Conservation (phyloP, 768 basidiomycete species). For the Collybiopsis confluens region DNA sequence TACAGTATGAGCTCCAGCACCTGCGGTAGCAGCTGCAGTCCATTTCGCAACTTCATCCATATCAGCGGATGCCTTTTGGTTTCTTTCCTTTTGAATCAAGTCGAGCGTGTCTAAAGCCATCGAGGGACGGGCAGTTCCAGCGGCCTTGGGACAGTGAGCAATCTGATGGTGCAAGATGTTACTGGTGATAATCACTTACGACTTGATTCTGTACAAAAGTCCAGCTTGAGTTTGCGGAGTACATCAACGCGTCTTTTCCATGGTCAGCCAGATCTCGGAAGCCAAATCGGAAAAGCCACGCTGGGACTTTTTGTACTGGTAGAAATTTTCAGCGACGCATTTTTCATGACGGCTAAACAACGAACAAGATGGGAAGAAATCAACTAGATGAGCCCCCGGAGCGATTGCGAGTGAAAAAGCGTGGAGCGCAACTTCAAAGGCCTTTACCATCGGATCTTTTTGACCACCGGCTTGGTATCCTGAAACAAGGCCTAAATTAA, state of each 20-base stretch:
- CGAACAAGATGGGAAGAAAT: slow-evolving; percentile 24
- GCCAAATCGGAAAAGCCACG: slow-evolving; percentile 18
- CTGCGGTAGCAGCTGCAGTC: slow-evolving; percentile 1
- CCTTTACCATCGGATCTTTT: slow-evolving; percentile 22
- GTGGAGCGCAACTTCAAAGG: slow-evolving; percentile 18
- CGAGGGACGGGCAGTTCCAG: neutral
- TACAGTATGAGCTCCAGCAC: slow-evolving; percentile 2
- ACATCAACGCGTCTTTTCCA: neutral
- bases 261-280: slow-evolving; percentile 22
- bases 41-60: slow-evolving; percentile 4
- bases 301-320: slow-evolving; percentile 26
- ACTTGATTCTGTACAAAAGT: slow-evolving; percentile 2
- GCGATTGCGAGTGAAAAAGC: slow-evolving; percentile 7
- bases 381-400: slow-evolving; percentile 14
- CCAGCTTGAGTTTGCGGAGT: neutral
- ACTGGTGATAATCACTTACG: neutral
- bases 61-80: slow-evolving; percentile 1
- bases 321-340: neutral
- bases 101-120: slow-evolving; percentile 1
- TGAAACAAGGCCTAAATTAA: no score
- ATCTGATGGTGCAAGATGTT: no score
- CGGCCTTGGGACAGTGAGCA: neutral
- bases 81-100: neutral
- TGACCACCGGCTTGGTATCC: slow-evolving; percentile 24
- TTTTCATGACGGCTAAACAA: neutral